Conservation (phyloP, 495 filamentous ascomycete genomes). For the Trichoderma parareesei region DNA sequence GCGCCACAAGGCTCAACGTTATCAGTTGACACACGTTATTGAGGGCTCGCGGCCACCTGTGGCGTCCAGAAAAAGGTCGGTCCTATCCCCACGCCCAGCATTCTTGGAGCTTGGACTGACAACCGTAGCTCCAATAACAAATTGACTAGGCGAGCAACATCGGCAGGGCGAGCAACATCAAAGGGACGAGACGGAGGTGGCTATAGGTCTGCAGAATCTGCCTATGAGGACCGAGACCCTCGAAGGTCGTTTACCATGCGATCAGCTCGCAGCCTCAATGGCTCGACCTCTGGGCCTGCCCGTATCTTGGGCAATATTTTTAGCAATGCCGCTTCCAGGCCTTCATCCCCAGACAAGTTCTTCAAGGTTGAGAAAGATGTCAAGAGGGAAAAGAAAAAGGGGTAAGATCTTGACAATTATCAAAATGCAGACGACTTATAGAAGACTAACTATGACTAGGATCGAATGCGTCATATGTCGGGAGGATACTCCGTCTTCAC, state of each 20-base stretch:
- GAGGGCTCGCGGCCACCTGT: neutral
- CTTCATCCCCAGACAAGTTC: conserved; percentile 1
- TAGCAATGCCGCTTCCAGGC: neutral
- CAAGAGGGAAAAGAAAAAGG: neutral
- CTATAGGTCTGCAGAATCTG: neutral
- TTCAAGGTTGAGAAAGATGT: neutral
- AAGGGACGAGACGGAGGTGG: neutral
- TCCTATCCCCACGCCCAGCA: neutral
- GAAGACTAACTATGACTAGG: conserved; percentile 25
- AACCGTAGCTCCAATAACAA: neutral
- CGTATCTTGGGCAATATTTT: neutral
- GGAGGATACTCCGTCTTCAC: conserved; percentile 48
- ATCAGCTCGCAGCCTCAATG: neutral
- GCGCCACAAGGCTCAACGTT: neutral
- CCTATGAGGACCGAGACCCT: neutral
- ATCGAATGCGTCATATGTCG: conserved; percentile 63
- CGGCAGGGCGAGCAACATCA: neutral
- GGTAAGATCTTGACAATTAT: neutral
- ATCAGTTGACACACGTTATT: conserved; percentile 1
- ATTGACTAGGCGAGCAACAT: neutral
- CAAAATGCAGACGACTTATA: neutral
- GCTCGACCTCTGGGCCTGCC: neutral
- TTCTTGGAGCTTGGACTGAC: neutral
- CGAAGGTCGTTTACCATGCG: conserved; percentile 4
- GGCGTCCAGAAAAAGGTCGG: neutral